These are phyloP conservation scores for Heterobasidion occidentale DNA, from an alignment of 1,284 basidiomycete species.

Conservation along the genomic window DNA sequence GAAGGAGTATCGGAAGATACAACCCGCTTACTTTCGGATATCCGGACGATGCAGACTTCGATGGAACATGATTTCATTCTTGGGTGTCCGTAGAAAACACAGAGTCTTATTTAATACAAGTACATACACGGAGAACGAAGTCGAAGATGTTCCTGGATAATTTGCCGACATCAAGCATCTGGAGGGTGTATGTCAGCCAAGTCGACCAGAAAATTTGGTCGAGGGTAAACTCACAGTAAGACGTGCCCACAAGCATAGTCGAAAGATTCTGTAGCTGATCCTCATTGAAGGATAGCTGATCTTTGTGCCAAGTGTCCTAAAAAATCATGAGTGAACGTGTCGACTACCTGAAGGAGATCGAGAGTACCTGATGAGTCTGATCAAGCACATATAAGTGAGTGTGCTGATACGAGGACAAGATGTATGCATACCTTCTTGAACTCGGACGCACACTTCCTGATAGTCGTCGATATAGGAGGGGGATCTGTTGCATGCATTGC, in stretches of 20 bases:
- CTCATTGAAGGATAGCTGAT: slow-evolving; percentile 85
- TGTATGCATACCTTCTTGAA: slow-evolving; percentile 65
- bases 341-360: slow-evolving; percentile 3
- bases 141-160: background rate
- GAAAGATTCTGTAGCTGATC: slow-evolving; percentile 85
- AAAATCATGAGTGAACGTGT: slow-evolving; percentile 2
- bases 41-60: too few relatives aligned
- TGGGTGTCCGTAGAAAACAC: too few relatives aligned
- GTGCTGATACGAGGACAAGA: slow-evolving; percentile 11
- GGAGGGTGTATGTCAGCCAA: background rate
- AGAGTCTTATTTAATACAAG: too few relatives aligned
- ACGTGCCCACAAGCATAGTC: slow-evolving; percentile 85
- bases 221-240: slow-evolving; percentile 61
- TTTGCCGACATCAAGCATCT: background rate
- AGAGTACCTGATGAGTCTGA: slow-evolving; percentile 62
- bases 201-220: background rate
- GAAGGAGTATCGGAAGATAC: too few relatives aligned
- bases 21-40: too few relatives aligned
- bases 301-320: slow-evolving; percentile 89
- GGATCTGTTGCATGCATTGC: slow-evolving; percentile 85
- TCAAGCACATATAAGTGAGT: slow-evolving; percentile 7
- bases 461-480: slow-evolving; percentile 86
- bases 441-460: slow-evolving; percentile 82
- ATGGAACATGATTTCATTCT: too few relatives aligned
- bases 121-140: too few relatives aligned